A percentile compares a stretch with the other conserved stretches of the same genome.
Conservation (phyloP, 2,329 filamentous ascomycete genomes). For the Fusarium bulbicola region DNA sequence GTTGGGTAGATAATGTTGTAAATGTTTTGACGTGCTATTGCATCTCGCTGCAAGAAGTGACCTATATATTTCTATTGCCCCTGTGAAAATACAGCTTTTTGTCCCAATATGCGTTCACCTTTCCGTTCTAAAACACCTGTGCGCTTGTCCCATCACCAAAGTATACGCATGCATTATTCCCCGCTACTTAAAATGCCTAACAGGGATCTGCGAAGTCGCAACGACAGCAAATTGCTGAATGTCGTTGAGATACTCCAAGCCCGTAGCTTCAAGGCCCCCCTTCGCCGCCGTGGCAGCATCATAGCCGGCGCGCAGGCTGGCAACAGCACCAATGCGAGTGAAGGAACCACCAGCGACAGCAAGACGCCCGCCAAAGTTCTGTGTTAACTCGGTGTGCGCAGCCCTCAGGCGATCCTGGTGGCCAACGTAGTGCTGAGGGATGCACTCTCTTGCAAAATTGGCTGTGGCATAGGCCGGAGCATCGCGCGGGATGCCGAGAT, state of each 20-base stretch:
- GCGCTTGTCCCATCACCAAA: background rate
- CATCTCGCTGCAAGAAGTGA: background rate
- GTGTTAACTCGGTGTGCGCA: constrained; percentile 63
- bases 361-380: constrained; percentile 69
- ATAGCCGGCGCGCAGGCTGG: constrained; percentile 58
- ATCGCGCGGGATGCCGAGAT: constrained; percentile 73
- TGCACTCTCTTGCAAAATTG: constrained; percentile 72
- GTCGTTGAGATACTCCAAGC: constrained; percentile 42
- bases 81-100: constrained; percentile 22
- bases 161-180: background rate
- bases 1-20: background rate
- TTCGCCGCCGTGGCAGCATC: constrained; percentile 41
- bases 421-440: constrained; percentile 89
- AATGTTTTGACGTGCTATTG: background rate
- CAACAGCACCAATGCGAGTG: constrained; percentile 60
- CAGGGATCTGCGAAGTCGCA: constrained; percentile 39
- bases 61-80: constrained; percentile 1
- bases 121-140: background rate
- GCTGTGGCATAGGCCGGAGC: constrained; percentile 69
- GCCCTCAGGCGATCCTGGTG: constrained; percentile 71
- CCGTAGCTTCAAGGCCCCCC: constrained; percentile 40
- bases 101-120: background rate
- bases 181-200: constrained; percentile 31
- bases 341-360: constrained; percentile 70
- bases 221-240: constrained; percentile 40